phyloP scores from a whole-genome alignment of 306 rosid genomes.

The Prunus salicina region DNA sequence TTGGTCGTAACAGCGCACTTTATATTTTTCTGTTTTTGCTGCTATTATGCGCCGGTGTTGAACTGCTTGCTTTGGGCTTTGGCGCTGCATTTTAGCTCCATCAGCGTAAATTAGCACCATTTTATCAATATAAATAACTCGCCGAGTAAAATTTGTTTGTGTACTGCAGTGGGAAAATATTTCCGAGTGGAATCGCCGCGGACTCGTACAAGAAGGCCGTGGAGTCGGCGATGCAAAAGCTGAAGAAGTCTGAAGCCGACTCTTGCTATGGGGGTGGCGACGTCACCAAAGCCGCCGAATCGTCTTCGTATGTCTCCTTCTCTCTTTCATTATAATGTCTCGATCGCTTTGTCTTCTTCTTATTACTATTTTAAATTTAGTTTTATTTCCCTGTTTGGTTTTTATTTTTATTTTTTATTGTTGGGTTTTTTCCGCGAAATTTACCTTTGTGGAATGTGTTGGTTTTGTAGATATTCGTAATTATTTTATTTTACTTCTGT shows the following conservation, averaged over 20 bases:
- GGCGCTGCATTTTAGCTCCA: conserved; percentile 7
- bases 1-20: background rate
- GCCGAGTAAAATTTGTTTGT: background rate
- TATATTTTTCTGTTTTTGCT: background rate
- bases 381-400: background rate
- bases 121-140: background rate
- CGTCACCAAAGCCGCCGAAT: conserved; percentile 37
- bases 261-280: conserved; percentile 20
- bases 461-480: background rate
- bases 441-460: background rate
- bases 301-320: conserved; percentile 40
- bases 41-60: background rate
- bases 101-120: background rate
- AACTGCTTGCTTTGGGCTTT: background rate
- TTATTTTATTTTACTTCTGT: background rate
- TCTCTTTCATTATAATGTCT: conserved; percentile 11
- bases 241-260: conserved; percentile 51
- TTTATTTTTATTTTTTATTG: background rate
- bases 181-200: conserved; percentile 83
- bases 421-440: background rate
- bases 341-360: conserved; percentile 19
- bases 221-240: conserved; percentile 72
- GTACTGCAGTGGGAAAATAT: conserved; percentile 63
- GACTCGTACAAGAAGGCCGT: conserved; percentile 89
- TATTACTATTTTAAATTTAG: background rate